Evolutionary conservation across 179 eudicot species (phyloP).

Genomic region (Corrigiola litoralis): DNA sequence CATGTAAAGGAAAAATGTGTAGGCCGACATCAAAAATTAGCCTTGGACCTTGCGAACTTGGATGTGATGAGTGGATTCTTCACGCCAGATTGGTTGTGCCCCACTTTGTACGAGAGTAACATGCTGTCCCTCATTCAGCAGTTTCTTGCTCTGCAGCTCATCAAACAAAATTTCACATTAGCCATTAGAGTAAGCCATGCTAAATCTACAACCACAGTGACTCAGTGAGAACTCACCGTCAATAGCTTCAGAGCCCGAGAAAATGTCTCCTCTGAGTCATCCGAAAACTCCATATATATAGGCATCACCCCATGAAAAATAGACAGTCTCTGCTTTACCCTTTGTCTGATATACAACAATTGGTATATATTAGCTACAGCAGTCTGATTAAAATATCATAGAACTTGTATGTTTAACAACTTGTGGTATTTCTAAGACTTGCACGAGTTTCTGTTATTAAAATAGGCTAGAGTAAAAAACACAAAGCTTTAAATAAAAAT

Average conservation of each 20-base stretch:
- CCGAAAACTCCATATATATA: slow-evolving; percentile 85
- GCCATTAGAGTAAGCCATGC: neutral
- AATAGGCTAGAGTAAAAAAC: too few relatives aligned
- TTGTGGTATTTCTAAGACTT: too few relatives aligned
- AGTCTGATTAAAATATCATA: neutral
- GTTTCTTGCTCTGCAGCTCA: slow-evolving; percentile 52
- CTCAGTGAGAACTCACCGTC: slow-evolving; percentile 53
- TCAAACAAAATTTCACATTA: neutral
- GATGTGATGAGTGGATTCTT: slow-evolving; percentile 87
- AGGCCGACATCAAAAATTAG: slow-evolving; percentile 21
- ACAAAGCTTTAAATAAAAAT: too few relatives aligned
- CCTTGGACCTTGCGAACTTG: slow-evolving; percentile 84
- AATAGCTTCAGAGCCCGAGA: slow-evolving; percentile 71
- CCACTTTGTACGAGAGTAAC: slow-evolving; percentile 96
- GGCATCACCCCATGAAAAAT: slow-evolving; percentile 90
- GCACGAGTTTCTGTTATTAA: too few relatives aligned
- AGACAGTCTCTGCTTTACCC: slow-evolving; percentile 79
- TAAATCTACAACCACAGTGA: neutral
- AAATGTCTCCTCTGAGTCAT: slow-evolving; percentile 91
- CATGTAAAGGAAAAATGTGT: neutral
- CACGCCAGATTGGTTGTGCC: slow-evolving; percentile 94
- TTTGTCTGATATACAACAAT: slow-evolving; percentile 48
- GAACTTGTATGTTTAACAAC: too few relatives aligned
- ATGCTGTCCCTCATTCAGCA: slow-evolving; percentile 58
- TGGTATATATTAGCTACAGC: neutral